Evolutionary conservation across 441 rosid species (phyloP).

Genomic region (Gossypium trilobum): DNA sequence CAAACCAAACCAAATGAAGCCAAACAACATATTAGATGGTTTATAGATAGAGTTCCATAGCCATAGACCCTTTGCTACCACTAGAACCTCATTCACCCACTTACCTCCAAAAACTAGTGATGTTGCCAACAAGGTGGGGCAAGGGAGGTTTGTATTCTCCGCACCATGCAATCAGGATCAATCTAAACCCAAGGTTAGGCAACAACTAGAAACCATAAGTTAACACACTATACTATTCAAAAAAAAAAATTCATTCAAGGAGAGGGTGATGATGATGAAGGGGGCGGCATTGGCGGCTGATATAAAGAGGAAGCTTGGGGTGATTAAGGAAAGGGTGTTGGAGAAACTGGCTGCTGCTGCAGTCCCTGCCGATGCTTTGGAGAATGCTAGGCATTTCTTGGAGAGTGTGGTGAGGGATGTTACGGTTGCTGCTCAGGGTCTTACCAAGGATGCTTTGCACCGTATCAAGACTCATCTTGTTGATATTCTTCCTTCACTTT

Average conservation of each 20-base stretch:
- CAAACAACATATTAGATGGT: background rate
- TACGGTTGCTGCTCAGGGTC: constrained; percentile 36
- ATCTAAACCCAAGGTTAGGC: background rate
- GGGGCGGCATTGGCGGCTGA: constrained; percentile 18
- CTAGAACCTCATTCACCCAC: background rate
- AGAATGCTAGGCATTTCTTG: constrained; percentile 31
- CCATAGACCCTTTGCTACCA: background rate
- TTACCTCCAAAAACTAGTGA: background rate
- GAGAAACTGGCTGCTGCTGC: constrained; percentile 37
- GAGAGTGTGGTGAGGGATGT: constrained; percentile 35
- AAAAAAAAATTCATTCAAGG: background rate
- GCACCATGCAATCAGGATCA: constrained; percentile 21
- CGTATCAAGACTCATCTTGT: constrained; percentile 35
- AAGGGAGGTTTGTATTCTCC: constrained; percentile 22
- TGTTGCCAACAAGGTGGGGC: constrained; percentile 16
- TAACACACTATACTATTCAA: background rate
- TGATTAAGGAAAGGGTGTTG: constrained; percentile 35
- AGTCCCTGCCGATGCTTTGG: constrained; percentile 35
- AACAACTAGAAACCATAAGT: background rate
- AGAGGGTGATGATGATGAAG: constrained; percentile 12
- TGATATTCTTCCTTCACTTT: constrained; percentile 30
- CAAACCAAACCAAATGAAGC: background rate
- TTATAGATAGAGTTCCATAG: background rate
- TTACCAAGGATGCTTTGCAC: constrained; percentile 38
- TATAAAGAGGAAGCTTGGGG: constrained; percentile 24